Base-by-base conservation (phyloP, 2,329 filamentous ascomycete genomes). In the Sarocladium strictum region DNA sequence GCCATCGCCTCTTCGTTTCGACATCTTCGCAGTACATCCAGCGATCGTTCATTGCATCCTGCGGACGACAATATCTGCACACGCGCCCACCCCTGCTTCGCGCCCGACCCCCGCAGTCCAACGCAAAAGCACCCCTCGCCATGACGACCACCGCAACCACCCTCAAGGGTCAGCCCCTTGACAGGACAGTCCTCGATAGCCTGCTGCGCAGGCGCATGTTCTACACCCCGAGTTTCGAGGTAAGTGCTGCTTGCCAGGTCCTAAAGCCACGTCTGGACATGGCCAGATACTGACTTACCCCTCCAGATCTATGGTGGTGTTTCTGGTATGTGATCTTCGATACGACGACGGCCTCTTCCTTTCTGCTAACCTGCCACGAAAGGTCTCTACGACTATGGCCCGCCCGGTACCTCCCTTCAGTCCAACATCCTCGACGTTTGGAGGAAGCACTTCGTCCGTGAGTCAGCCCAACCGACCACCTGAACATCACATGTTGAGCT, bases 141-240 rank as follows among this genome's bases (percentile, higher is more conserved):
- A 82, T 80, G 78, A 70, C 75, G 51, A 70, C 76, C 56, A 69
- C 74, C 55, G 77, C 78, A 32, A 94, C 89, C 61, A 96, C 91
- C 57, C 84, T 90, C 68, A 92, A 88, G 74, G 94, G 93, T 64
- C 86, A 96, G 78, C 85, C 89, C 73, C 86, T 99, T 64, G 91
- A 97, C 73, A 85, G 90, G 66, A 76, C 80, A 57, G 77, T 83
- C 55, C 83, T 97, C 66, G 94, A 97, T 68, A 87, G 85, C 58
- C 83, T 97, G 66, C 85, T 97, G 64, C 85, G 88, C 62, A 87
- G 92, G 61, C 88, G 91, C 71, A 79, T 93, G 75, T 97, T 97
- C 79, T 96, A 94, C 75, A 96, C 92, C 59, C 92, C 92, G 54
- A 86, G 91, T 54, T 97, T 97, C 72, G 94, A 97, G 50, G 50